Conservation (phyloP, 768 basidiomycete species). For the Boletus barrowsii region DNA sequence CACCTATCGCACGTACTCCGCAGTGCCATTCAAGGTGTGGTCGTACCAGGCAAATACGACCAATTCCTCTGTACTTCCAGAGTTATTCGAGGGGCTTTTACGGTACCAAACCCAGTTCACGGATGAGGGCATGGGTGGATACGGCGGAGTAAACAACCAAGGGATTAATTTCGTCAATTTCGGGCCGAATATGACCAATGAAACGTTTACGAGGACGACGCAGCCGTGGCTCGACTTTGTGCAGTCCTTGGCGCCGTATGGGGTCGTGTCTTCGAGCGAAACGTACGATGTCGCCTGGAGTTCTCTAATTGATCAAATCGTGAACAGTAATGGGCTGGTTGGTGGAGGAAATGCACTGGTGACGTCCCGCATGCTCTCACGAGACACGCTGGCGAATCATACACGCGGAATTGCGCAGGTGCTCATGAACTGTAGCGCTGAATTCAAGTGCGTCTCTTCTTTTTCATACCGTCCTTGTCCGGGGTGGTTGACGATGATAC, state of each 20-base stretch:
- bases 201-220: conserved; percentile 35
- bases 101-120: conserved; percentile 26
- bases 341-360: conserved; percentile 16
- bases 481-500: conserved; percentile 5
- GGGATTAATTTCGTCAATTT: conserved; percentile 20
- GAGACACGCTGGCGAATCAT: conserved; percentile 24
- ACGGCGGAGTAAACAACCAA: conserved; percentile 11
- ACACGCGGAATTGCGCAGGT: conserved; percentile 23
- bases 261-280: not conserved
- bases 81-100: conserved; percentile 35
- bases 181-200: conserved; percentile 36
- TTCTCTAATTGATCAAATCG: conserved; percentile 1
- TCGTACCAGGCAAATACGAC: conserved; percentile 32
- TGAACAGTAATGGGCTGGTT: conserved; percentile 3
- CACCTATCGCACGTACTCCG: conserved; percentile 44
- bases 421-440: conserved; percentile 1
- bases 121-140: conserved; percentile 45
- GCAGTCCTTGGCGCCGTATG: conserved; percentile 1
- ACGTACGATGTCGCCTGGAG: not conserved
- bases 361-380: conserved; percentile 33
- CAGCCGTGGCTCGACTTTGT: conserved; percentile 32
- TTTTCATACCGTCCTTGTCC: not conserved
- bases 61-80: conserved; percentile 27
- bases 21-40: conserved; percentile 32
- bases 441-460: conserved; percentile 7